These are phyloP conservation scores for Cymbopogon flexuosus DNA, from an alignment of 202 grass and related monocot species.

Conservation along the genomic window DNA sequence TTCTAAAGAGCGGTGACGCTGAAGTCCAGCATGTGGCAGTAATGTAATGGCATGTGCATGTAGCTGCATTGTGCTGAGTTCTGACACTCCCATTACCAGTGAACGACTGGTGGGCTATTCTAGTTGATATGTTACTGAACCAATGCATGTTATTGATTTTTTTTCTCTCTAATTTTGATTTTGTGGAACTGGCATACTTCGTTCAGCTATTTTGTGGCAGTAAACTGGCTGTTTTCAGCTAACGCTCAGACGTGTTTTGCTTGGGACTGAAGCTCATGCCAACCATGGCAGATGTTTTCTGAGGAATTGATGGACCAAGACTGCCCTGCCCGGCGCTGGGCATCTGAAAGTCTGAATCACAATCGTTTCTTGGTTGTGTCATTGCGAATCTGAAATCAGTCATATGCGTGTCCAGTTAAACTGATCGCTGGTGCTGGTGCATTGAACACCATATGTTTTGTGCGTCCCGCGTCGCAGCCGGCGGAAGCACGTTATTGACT, in stretches of 20 bases:
- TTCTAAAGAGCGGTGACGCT: background rate
- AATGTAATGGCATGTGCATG: background rate
- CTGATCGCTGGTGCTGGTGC: background rate
- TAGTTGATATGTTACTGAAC: background rate
- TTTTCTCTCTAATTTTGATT: background rate
- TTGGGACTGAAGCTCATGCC: background rate
- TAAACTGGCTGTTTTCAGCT: background rate
- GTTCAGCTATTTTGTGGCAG: background rate
- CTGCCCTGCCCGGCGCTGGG: background rate
- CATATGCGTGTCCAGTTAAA: background rate
- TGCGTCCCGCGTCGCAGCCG: background rate
- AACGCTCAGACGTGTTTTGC: background rate
- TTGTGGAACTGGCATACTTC: background rate
- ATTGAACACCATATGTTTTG: background rate
- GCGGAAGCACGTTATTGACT: background rate
- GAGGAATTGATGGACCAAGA: background rate
- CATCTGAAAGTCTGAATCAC: background rate
- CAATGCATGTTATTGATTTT: background rate
- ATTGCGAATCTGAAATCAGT: background rate
- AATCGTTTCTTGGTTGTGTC: background rate
- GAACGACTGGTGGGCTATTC: conserved; percentile 1
- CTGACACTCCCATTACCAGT: background rate
- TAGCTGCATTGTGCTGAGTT: background rate
- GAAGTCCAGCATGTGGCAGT: background rate
- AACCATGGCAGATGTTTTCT: background rate